phyloP scores from a whole-genome alignment of 768 basidiomycete species.

The Daedaleopsis sinensis region DNA sequence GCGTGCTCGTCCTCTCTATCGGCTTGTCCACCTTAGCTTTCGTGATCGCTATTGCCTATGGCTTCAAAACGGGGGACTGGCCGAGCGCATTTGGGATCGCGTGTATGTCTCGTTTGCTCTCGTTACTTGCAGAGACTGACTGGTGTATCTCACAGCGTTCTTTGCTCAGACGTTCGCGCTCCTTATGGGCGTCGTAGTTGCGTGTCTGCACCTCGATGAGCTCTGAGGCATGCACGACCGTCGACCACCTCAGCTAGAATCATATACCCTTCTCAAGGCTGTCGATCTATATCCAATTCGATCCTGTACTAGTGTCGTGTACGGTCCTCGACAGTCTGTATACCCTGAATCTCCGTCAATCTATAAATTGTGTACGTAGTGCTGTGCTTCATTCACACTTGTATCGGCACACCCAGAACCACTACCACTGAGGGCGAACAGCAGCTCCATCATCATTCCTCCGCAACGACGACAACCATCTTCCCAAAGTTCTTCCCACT shows the following conservation, averaged over 20 bases:
- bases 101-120: slow-evolving; percentile 3
- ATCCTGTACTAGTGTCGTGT: no score
- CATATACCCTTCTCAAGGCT: no score
- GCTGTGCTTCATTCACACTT: no score
- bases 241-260: no score
- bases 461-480: slow-evolving; percentile 36
- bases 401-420: no score
- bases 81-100: slow-evolving; percentile 19
- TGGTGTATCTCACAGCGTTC: slow-evolving; percentile 1
- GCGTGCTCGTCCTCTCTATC: slow-evolving; percentile 10
- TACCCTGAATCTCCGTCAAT: no score
- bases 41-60: slow-evolving; percentile 8
- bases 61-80: slow-evolving; percentile 1
- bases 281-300: no score
- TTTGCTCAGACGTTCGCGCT: slow-evolving; percentile 8
- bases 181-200: slow-evolving; percentile 1
- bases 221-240: not conserved
- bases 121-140: not conserved
- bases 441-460: slow-evolving; percentile 25
- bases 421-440: not conserved
- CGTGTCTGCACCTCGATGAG: slow-evolving; percentile 1
- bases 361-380: no score
- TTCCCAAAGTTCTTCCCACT: slow-evolving; percentile 39
- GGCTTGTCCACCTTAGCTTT: slow-evolving; percentile 7
- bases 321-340: no score